Conservation (phyloP, 139 green algal species). For the Auxenochlorella protothecoides region DNA sequence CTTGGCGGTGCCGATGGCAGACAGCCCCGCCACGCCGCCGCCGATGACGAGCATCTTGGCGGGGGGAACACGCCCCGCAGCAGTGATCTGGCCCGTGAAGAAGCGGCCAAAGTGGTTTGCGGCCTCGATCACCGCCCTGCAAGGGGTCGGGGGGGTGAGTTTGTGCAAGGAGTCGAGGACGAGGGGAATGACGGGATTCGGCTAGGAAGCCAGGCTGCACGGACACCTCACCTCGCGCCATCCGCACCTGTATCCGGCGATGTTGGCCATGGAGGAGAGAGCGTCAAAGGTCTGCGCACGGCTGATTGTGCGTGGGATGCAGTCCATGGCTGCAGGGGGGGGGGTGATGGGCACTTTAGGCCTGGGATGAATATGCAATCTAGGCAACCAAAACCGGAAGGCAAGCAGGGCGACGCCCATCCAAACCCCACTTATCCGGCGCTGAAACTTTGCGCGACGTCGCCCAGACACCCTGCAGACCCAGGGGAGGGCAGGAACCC, state of each 20-base stretch:
- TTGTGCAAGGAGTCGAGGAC: too few species aligned
- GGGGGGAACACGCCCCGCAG: constrained; percentile 63
- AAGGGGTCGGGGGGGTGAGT: not conserved
- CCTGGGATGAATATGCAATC: too few species aligned
- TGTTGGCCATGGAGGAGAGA: constrained; percentile 77
- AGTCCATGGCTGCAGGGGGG: constrained; percentile 65
- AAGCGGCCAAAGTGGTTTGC: constrained; percentile 68
- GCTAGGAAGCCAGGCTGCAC: not conserved
- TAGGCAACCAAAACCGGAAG: too few species aligned
- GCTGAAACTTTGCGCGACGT: too few species aligned
- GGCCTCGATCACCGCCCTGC: constrained; percentile 68
- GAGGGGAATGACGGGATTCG: not conserved
- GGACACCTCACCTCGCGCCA: not conserved
- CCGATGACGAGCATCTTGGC: constrained; percentile 71
- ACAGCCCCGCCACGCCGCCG: constrained; percentile 58
- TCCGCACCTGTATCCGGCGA: constrained; percentile 58
- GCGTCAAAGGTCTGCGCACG: constrained; percentile 77
- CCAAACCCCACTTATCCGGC: too few species aligned
- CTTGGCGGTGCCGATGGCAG: constrained; percentile 59
- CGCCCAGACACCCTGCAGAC: too few species aligned
- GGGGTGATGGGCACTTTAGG: too few species aligned
- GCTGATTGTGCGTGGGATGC: constrained; percentile 68
- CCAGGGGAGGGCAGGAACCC: not conserved
- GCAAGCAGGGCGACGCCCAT: too few species aligned
- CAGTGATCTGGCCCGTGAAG: constrained; percentile 86